Evolutionary conservation across 495 filamentous ascomycete genomes (phyloP).

Genomic region (Penicillium lagena): DNA sequence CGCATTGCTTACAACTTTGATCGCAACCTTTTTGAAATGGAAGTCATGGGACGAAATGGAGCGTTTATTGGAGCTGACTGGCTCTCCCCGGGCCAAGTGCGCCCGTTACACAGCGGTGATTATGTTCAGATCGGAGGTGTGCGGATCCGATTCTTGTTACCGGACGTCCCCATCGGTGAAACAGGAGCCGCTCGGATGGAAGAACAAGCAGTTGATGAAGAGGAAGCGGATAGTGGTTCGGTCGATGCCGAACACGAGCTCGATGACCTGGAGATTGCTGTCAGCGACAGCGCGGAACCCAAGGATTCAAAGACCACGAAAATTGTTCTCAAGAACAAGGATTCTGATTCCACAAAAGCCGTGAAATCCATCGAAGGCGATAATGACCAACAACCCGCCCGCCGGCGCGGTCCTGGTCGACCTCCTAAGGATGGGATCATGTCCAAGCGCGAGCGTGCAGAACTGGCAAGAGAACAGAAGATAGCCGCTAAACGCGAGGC

Average conservation of each 20-base stretch:
- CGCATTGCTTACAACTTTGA: conserved; percentile 76
- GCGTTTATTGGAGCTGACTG: conserved; percentile 75
- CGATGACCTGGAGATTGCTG: conserved; percentile 26
- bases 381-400: conserved; percentile 43
- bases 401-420: conserved; percentile 76
- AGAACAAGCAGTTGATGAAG: conserved; percentile 45
- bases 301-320: conserved; percentile 21
- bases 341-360: conserved; percentile 18
- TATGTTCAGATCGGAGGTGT: conserved; percentile 76
- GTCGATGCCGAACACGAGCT: conserved; percentile 31
- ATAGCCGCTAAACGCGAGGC: conserved; percentile 41
- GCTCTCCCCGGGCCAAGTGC: conserved; percentile 51
- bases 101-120: conserved; percentile 65
- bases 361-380: conserved; percentile 30
- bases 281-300: conserved; percentile 26
- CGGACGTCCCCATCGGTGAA: conserved; percentile 62
- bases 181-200: conserved; percentile 66
- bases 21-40: conserved; percentile 67
- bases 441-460: conserved; percentile 74
- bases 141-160: conserved; percentile 64
- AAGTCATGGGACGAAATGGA: conserved; percentile 78
- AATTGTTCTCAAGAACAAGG: conserved; percentile 34
- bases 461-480: conserved; percentile 58
- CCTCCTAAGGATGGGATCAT: conserved; percentile 91
- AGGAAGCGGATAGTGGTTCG: conserved; percentile 27